Evolutionary conservation across 1,139 yeast species (phyloP).

Genomic region (Diutina mesorugosa): DNA sequence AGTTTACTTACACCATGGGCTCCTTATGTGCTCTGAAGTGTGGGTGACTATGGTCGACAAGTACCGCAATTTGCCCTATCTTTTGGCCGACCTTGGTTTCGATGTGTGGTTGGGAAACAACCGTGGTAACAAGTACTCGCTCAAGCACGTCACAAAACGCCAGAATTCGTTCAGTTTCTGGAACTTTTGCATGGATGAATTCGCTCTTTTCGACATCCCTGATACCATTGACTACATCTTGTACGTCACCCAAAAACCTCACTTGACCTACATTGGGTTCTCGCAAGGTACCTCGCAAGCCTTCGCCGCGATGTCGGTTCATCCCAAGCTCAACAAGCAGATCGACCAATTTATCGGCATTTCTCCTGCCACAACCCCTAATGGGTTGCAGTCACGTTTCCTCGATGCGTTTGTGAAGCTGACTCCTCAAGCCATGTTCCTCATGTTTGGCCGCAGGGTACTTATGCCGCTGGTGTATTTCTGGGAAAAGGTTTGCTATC

Average conservation of each 20-base stretch:
- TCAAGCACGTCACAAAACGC: slow-evolving; percentile 24
- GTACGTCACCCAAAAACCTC: slow-evolving; percentile 11
- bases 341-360: slow-evolving; percentile 66
- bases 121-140: slow-evolving; percentile 77
- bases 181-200: slow-evolving; percentile 81
- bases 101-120: slow-evolving; percentile 93
- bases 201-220: slow-evolving; percentile 76
- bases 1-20: slow-evolving; percentile 81
- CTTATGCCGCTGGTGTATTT: slow-evolving; percentile 66
- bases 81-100: slow-evolving; percentile 66
- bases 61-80: slow-evolving; percentile 57
- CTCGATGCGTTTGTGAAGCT: slow-evolving; percentile 69
- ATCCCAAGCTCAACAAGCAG: slow-evolving; percentile 54
- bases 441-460: slow-evolving; percentile 63
- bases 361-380: slow-evolving; percentile 93
- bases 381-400: slow-evolving; percentile 62
- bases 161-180: slow-evolving; percentile 44
- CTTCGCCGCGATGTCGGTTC: slow-evolving; percentile 67
- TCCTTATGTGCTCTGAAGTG: slow-evolving; percentile 81
- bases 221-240: slow-evolving; percentile 52
- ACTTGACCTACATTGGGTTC: slow-evolving; percentile 66
- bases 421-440: slow-evolving; percentile 62
- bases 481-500: slow-evolving; percentile 77
- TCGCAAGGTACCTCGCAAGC: slow-evolving; percentile 91
- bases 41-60: slow-evolving; percentile 69